Conservation (phyloP, 805 yeast genomes). For the Phaffomyces thermotolerans region DNA sequence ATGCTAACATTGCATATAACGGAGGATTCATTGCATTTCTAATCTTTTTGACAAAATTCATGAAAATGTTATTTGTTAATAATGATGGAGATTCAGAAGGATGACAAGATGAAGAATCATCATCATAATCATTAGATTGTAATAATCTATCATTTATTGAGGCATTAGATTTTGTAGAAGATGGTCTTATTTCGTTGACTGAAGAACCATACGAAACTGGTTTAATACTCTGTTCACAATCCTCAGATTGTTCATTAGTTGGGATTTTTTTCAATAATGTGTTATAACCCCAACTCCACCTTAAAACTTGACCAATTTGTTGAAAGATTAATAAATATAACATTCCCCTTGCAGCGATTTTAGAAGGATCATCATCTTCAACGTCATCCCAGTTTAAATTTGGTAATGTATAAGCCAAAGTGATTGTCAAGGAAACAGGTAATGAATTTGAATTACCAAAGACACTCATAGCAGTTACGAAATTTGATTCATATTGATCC, state of each 20-base stretch:
- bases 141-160: conserved; percentile 7
- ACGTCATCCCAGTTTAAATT: conserved; percentile 70
- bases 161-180: conserved; percentile 1
- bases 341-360: conserved; percentile 73
- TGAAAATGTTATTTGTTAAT: neutral
- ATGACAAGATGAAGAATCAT: neutral
- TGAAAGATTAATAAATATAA: conserved; percentile 69
- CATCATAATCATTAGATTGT: neutral
- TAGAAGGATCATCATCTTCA: conserved; percentile 56
- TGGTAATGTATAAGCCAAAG: conserved; percentile 71
- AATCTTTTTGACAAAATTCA: conserved; percentile 18
- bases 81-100: neutral
- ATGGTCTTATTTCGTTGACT: neutral
- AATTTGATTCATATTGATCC: conserved; percentile 74
- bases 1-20: conserved; percentile 63
- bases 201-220: too few species aligned
- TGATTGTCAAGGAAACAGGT: conserved; percentile 84
- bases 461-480: conserved; percentile 94
- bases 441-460: conserved; percentile 93
- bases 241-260: neutral
- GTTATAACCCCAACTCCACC: conserved; percentile 88
- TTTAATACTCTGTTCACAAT: too few species aligned
- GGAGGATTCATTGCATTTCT: conserved; percentile 70
- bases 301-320: conserved; percentile 72
- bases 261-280: conserved; percentile 44